Percentiles rank a stretch among this genome's conserved stretches.
Evolutionary conservation across 768 basidiomycete genomes (phyloP).

Genomic region (Leccinum obscurum): DNA sequence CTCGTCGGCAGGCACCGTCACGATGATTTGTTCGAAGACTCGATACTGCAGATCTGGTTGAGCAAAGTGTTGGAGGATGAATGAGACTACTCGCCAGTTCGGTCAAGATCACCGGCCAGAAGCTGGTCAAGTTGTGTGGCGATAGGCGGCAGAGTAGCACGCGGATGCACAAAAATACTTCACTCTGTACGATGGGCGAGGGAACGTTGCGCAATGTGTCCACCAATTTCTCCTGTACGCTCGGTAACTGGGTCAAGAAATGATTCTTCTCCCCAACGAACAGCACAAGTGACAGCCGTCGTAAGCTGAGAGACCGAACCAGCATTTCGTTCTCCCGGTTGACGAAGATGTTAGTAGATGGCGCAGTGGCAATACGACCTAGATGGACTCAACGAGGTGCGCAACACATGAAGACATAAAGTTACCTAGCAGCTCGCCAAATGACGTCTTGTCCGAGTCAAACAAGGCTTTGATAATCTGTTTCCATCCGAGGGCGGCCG

Average conservation of each 20-base stretch:
- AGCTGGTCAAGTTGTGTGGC: slow-evolving; percentile 87
- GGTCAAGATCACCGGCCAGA: slow-evolving; percentile 95
- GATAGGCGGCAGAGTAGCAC: slow-evolving; percentile 89
- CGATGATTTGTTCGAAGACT: slow-evolving; percentile 81
- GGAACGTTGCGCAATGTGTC: slow-evolving; percentile 82
- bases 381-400: slow-evolving; percentile 24
- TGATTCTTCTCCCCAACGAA: slow-evolving; percentile 89
- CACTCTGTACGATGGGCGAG: slow-evolving; percentile 84
- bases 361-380: slow-evolving; percentile 79
- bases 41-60: slow-evolving; percentile 61
- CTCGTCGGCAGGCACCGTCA: slow-evolving; percentile 69
- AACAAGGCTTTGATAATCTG: slow-evolving; percentile 77
- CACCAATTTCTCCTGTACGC: slow-evolving; percentile 96
- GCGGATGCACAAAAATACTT: slow-evolving; percentile 92
- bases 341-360: slow-evolving; percentile 95
- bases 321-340: slow-evolving; percentile 95
- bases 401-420: slow-evolving; percentile 29
- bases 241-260: slow-evolving; percentile 84
- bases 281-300: slow-evolving; percentile 85
- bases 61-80: background rate
- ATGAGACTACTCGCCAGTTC: slow-evolving; percentile 64
- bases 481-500: slow-evolving; percentile 65
- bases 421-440: slow-evolving; percentile 81
- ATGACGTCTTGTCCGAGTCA: slow-evolving; percentile 82
- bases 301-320: slow-evolving; percentile 79